Conservation (phyloP, 2,329 filamentous ascomycete genomes). For the Aspergillus bombycis region DNA sequence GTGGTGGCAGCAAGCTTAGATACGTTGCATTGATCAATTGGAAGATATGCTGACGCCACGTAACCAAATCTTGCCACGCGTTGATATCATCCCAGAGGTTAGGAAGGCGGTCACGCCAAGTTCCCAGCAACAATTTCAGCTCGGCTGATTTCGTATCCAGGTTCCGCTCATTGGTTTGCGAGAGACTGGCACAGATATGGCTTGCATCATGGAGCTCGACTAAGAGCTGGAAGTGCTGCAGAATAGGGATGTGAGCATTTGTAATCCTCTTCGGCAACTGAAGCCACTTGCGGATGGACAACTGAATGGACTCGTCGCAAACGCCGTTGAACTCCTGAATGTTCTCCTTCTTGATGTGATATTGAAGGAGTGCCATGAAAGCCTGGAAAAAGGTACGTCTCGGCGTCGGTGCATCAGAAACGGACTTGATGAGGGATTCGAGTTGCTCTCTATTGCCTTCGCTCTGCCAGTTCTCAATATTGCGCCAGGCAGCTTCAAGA, state of each 20-base stretch:
- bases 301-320: conserved; percentile 94
- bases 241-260: conserved; percentile 88
- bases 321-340: conserved; percentile 81
- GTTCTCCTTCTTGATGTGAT: conserved; percentile 85
- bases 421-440: conserved; percentile 91
- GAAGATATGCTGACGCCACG: conserved; percentile 99
- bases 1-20: conserved; percentile 77
- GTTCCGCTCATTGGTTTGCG: conserved; percentile 80
- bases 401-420: conserved; percentile 96
- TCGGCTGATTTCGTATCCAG: conserved; percentile 94
- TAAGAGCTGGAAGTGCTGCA: conserved; percentile 97
- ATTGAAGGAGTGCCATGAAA: conserved; percentile 94
- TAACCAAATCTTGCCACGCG: conserved; percentile 98
- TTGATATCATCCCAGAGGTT: conserved; percentile 99
- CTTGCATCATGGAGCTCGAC: conserved; percentile 97
- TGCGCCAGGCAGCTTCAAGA: conserved; percentile 92
- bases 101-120: conserved; percentile 92
- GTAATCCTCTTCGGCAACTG: conserved; percentile 93
- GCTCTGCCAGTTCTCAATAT: conserved; percentile 91
- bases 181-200: conserved; percentile 89
- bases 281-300: conserved; percentile 98
- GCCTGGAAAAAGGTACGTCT: conserved; percentile 95
- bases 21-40: conserved; percentile 95
- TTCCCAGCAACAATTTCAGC: conserved; percentile 87
- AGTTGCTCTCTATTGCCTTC: conserved; percentile 84